These are phyloP conservation scores for Tuber melanosporum DNA, from an alignment of 495 filamentous ascomycete genomes.

Conservation along the genomic window DNA sequence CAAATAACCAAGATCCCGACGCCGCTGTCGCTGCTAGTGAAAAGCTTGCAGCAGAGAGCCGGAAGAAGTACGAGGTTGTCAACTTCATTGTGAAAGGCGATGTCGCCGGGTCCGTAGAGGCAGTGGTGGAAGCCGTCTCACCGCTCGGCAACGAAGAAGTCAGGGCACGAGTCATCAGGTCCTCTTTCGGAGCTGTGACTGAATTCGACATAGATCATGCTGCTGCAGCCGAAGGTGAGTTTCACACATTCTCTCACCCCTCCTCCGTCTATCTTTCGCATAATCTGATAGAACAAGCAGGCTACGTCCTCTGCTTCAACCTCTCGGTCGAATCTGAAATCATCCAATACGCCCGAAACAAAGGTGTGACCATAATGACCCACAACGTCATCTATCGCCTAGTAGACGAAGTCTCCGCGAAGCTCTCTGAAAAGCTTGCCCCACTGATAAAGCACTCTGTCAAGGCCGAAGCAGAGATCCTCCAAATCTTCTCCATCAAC, in stretches of 20 bases:
- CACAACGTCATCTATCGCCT: slow-evolving; percentile 91
- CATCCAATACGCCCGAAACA: slow-evolving; percentile 57
- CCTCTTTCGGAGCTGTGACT: slow-evolving; percentile 66
- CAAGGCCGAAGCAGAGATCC: slow-evolving; percentile 80
- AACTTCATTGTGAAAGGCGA: slow-evolving; percentile 87
- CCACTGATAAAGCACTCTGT: slow-evolving; percentile 61
- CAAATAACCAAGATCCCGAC: slow-evolving; percentile 30
- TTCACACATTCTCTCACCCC: background rate
- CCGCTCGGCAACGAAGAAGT: slow-evolving; percentile 79
- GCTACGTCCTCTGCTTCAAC: slow-evolving; percentile 80
- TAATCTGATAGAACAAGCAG: slow-evolving; percentile 22
- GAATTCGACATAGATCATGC: slow-evolving; percentile 89
- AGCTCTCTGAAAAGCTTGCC: slow-evolving; percentile 60
- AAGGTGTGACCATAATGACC: slow-evolving; percentile 69
- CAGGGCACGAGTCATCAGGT: slow-evolving; percentile 65
- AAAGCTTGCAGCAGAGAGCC: slow-evolving; percentile 17
- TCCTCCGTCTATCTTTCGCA: background rate
- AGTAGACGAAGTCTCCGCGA: slow-evolving; percentile 69
- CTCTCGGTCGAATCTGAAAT: slow-evolving; percentile 62
- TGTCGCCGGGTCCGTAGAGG: slow-evolving; percentile 87
- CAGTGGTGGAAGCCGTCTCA: slow-evolving; percentile 65
- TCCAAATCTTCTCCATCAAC: slow-evolving; percentile 75
- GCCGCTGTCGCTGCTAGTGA: slow-evolving; percentile 21
- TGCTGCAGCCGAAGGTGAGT: slow-evolving; percentile 54
- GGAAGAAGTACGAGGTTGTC: slow-evolving; percentile 52